Percentiles rank a stretch among this genome's conserved stretches.
These are phyloP conservation scores for Vaccinium macrocarpon DNA, from an alignment of 148 eudicot genomes.

Conservation along the genomic window DNA sequence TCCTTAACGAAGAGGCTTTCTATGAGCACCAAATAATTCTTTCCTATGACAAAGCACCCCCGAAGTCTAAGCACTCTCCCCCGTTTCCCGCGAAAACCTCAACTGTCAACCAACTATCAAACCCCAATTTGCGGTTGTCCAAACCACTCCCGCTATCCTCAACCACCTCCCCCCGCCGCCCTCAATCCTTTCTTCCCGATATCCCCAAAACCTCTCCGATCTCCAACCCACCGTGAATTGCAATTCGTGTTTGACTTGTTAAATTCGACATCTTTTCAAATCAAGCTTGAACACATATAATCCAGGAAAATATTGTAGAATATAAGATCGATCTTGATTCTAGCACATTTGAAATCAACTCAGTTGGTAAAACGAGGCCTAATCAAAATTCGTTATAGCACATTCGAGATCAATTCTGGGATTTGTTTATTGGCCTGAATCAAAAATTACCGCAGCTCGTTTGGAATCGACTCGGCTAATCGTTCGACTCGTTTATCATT, in stretches of 20 bases:
- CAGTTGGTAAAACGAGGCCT: no score
- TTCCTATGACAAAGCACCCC: not conserved
- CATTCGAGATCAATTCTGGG: no score
- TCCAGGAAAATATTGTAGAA: no score
- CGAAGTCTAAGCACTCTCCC: constrained; percentile 8
- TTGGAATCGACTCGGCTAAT: no score
- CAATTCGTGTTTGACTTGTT: not conserved
- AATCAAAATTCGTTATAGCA: not conserved
- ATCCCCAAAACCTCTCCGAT: not conserved
- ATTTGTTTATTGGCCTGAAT: no score
- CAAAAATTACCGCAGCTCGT: not conserved
- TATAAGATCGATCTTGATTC: not conserved
- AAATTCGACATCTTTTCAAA: not conserved
- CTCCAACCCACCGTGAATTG: no score
- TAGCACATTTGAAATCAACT: not conserved
- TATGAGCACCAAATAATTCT: not conserved
- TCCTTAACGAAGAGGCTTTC: not conserved
- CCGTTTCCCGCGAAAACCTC: constrained; percentile 24
- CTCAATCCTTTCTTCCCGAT: not conserved
- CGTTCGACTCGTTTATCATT: no score
- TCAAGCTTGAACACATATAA: not conserved
- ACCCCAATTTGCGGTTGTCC: not conserved
- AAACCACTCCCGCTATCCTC: not conserved
- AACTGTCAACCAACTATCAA: constrained; percentile 11
- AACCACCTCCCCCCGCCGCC: not conserved